Base-by-base conservation (phyloP, 2,329 filamentous ascomycete species). In the Alternaria triticimaculans region DNA sequence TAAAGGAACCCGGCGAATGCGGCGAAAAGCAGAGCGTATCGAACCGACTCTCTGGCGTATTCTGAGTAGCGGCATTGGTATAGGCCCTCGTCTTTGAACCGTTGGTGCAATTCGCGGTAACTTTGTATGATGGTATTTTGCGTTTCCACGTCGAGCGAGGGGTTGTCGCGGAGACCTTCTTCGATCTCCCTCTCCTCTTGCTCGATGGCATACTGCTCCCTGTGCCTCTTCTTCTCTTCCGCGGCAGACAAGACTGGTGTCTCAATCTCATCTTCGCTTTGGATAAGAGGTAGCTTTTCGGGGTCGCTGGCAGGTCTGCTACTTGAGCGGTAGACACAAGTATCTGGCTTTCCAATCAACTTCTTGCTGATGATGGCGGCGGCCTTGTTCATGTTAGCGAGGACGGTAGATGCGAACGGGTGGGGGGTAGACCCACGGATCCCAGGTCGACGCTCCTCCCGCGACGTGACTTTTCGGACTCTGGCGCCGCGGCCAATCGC, bases 11-110 rank as follows among this genome's bases (percentile, higher is more conserved):
- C 72, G 10, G 84, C 59, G 71, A 87, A 89, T 1, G 75, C 60
- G 0, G 64, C 70, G 62, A 90, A 89, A 7, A 90, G 75, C 0
- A 79, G 66, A 0, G 74, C 69, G 70, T 89, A 90, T 11, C 88
- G 86, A n/a, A 81, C 65, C 68, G 83, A 77, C 73, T 90, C 88
- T 75, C 86, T 87, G 63, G 76, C 85, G 63, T 91, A 91, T 45
- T 87, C 86, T 2, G 79, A 67, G 76, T 88, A 89, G 1, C 80
- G 83, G 68, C 88, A 90, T 10, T 86, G 67, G 78, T 90, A 91
- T 18, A 87, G 81, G 3, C 88, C 88, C 63, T 83, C 80, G 9
- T 85, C 84, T 55, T 84, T 81, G 65, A 91, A 75, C 45, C 81
- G 80, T 66, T 87, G 80, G 70, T 90, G 87, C 30, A 91, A 78